phyloP scores from a whole-genome alignment of 2,329 filamentous ascomycete species.

The Plenodomus tracheiphilus region DNA sequence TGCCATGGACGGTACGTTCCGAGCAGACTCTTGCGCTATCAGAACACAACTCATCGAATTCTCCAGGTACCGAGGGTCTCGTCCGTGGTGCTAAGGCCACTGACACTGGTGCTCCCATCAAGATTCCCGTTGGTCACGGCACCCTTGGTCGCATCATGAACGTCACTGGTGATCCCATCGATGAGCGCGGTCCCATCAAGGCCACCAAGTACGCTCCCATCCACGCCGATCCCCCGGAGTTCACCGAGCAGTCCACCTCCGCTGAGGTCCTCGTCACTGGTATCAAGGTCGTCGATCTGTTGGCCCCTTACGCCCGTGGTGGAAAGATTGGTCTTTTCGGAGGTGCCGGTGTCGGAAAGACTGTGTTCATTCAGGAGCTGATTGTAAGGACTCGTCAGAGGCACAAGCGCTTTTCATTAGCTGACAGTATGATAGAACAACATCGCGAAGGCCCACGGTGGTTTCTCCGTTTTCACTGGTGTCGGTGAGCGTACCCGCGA shows the following conservation, averaged over 20 bases:
- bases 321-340: conserved; percentile 99
- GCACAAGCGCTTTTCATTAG: background rate
- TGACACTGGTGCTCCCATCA: conserved; percentile 95
- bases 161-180: conserved; percentile 99
- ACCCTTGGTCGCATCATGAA: conserved; percentile 99
- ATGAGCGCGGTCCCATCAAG: conserved; percentile 99
- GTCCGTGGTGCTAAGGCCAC: conserved; percentile 82
- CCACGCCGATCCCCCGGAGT: conserved; percentile 89
- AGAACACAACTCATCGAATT: conserved; percentile 24
- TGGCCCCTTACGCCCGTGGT: conserved; percentile 99
- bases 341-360: conserved; percentile 99
- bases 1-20: conserved; percentile 94
- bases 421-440: conserved; percentile 71
- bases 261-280: conserved; percentile 97
- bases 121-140: conserved; percentile 88
- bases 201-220: conserved; percentile 83
- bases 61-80: conserved; percentile 95
- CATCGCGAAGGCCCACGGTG: conserved; percentile 99
- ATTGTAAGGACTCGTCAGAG: conserved; percentile 65
- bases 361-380: conserved; percentile 99
- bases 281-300: conserved; percentile 99
- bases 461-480: conserved; percentile 99
- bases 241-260: conserved; percentile 92
- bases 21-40: background rate
- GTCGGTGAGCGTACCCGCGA: conserved; percentile 99